Evolutionary conservation across 331 rosid species (phyloP).

Genomic region (Saraca asoca): DNA sequence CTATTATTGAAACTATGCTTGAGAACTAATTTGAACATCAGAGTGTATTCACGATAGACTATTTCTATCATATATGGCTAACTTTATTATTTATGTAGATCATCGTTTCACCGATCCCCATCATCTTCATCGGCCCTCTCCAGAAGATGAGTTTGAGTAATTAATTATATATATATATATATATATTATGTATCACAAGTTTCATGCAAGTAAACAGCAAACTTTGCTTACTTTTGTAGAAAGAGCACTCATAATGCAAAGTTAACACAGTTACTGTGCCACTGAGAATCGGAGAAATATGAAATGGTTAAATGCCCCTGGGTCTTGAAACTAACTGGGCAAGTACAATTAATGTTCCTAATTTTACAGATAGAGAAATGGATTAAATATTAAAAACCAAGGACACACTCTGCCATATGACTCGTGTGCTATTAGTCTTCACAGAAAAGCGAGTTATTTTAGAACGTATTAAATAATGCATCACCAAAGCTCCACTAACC

Average conservation of each 20-base stretch:
- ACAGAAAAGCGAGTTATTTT: not conserved
- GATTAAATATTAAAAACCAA: not conserved
- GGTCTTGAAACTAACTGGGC: not conserved
- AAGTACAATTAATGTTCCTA: not conserved
- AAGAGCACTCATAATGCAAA: not conserved
- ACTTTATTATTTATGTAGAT: no score
- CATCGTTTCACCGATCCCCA: no score
- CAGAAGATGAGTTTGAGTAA: no score
- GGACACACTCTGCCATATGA: not conserved
- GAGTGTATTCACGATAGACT: no score
- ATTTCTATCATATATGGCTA: no score
- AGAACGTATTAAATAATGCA: not conserved
- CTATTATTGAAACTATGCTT: no score
- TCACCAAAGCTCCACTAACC: constrained; percentile 21
- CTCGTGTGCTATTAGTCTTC: not conserved
- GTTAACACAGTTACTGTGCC: constrained; percentile 1
- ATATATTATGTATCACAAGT: no score
- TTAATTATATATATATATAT: no score
- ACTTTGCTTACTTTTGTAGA: not conserved
- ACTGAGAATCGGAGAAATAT: not conserved
- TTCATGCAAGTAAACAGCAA: no score
- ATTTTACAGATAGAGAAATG: not conserved
- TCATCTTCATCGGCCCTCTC: no score
- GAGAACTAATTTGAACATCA: no score
- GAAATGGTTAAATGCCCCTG: not conserved